Percentiles rank a stretch among this genome's conserved stretches.
Conservation (phyloP, 371 early-diverging fungal species). For the Mucor mucedo region DNA sequence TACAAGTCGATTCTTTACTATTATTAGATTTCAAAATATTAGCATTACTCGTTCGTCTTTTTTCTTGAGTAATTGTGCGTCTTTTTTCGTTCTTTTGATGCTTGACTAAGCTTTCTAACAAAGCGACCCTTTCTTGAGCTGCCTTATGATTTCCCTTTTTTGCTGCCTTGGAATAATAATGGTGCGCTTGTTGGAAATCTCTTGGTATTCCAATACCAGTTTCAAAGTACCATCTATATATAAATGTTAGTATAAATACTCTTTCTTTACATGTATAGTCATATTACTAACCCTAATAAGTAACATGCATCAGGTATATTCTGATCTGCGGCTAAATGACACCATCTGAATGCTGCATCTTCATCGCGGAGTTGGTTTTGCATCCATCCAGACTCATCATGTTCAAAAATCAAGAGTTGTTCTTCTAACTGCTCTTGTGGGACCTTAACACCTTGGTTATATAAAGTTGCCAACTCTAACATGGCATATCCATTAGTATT, state of each 20-base stretch:
- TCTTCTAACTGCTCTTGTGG: slow-evolving; percentile 34
- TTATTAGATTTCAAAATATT: not conserved
- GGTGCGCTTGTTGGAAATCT: slow-evolving; percentile 37
- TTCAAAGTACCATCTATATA: slow-evolving; percentile 51
- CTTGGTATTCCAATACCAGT: slow-evolving; percentile 47
- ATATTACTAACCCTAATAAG: slow-evolving; percentile 41
- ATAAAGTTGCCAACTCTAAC: slow-evolving; percentile 38
- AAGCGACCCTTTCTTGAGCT: slow-evolving; percentile 14
- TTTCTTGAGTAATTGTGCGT: slow-evolving; percentile 12
- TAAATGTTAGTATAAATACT: not conserved
- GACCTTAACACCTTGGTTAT: slow-evolving; percentile 42
- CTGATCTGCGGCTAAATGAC: slow-evolving; percentile 44
- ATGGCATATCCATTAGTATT: slow-evolving; percentile 33
- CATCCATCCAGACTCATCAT: slow-evolving; percentile 48
- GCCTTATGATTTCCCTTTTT: slow-evolving; percentile 36
- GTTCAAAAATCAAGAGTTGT: slow-evolving; percentile 25
- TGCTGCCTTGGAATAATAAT: slow-evolving; percentile 40
- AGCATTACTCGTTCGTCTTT: not conserved
- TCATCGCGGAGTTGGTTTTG: slow-evolving; percentile 43
- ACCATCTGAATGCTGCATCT: slow-evolving; percentile 53
- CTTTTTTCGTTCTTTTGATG: slow-evolving; percentile 25
- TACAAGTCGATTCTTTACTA: slow-evolving; percentile 20
- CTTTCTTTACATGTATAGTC: not conserved
- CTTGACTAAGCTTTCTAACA: slow-evolving; percentile 21
- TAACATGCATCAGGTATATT: slow-evolving; percentile 44